Base-by-base conservation (phyloP, 257 asterid genomes). In the Anisodus acutangulus region DNA sequence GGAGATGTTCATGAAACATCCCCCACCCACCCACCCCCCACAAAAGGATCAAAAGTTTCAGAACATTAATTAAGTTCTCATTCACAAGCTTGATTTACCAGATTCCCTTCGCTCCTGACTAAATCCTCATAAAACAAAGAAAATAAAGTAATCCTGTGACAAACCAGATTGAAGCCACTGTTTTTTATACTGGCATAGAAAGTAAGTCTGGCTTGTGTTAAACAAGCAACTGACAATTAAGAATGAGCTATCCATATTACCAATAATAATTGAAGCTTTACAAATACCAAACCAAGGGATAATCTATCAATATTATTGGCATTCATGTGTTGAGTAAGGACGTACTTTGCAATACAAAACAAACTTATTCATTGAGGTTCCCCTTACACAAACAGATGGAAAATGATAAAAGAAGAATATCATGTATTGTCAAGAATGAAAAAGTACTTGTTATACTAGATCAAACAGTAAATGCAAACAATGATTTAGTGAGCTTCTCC, bases 241-340 rank as follows among this genome's bases (percentile, higher is more conserved):
- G 62, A 26, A 13, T 22, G 62, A 76, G 62, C 81, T 49, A 22
- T 74, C 81, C 22, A 76, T 49, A 76, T 45, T 49, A 64, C 81
- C 81, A 22, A 11, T 51, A 22, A 51, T 3, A 49, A 74, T 57
- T 74, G 62, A 22, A 49, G 62, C 17, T 45, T 49, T 49, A 74
- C 12, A 74, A 49, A 74, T 54, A 22, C 81, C 45, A 74, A 19
- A 74, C 13, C 81, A 49, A 26, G 62, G 62, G 45, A 74, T 49
- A 51, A 22, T 74, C 43, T 74, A 74, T 74, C 81, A 51, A 41
- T 62, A 51, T 49, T 74, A 49, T 8, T 11, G 60, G 57, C 62
- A 74, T 22, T 41, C 55, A 49, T 31, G 35, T 31, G 35, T 31
- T 31, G 35, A 31, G 35, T 31, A 31, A 31, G 35, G 35, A 31